These are phyloP conservation scores for Arachnopeziza araneosa DNA, from an alignment of 2,329 filamentous ascomycete genomes.

Conservation along the genomic window DNA sequence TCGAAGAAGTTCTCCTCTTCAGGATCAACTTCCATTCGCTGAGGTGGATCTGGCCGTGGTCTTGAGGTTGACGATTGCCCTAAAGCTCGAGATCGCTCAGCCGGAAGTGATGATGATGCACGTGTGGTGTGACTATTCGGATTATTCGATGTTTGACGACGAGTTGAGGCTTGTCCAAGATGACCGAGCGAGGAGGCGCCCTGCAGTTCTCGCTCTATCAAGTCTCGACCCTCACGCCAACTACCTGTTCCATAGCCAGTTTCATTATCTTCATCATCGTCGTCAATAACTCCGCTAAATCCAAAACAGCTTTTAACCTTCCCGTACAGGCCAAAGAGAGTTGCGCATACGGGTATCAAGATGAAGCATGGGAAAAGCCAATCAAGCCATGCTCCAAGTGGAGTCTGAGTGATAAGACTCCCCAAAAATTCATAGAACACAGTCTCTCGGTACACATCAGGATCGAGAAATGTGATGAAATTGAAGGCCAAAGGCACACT, in stretches of 20 bases:
- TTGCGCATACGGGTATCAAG: constrained; percentile 77
- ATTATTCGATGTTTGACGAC: constrained; percentile 23
- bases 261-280: constrained; percentile 61
- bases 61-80: constrained; percentile 28
- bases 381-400: constrained; percentile 77
- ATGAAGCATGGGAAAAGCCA: constrained; percentile 85
- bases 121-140: constrained; percentile 24
- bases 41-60: constrained; percentile 20
- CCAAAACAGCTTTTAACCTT: constrained; percentile 69
- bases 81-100: constrained; percentile 21
- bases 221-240: constrained; percentile 85
- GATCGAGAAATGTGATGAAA: constrained; percentile 84
- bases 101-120: constrained; percentile 7
- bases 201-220: constrained; percentile 82
- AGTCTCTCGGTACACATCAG: constrained; percentile 66
- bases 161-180: constrained; percentile 27
- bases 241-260: constrained; percentile 68
- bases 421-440: constrained; percentile 87
- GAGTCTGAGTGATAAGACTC: constrained; percentile 73
- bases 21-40: constrained; percentile 40
- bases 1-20: constrained; percentile 80
- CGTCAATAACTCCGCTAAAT: constrained; percentile 71
- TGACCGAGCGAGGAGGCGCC: constrained; percentile 52
- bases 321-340: constrained; percentile 84
- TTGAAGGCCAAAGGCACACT: constrained; percentile 94